Evolutionary conservation across 768 basidiomycete genomes (phyloP).

Genomic region (Tylopilus rubrobrunneus): DNA sequence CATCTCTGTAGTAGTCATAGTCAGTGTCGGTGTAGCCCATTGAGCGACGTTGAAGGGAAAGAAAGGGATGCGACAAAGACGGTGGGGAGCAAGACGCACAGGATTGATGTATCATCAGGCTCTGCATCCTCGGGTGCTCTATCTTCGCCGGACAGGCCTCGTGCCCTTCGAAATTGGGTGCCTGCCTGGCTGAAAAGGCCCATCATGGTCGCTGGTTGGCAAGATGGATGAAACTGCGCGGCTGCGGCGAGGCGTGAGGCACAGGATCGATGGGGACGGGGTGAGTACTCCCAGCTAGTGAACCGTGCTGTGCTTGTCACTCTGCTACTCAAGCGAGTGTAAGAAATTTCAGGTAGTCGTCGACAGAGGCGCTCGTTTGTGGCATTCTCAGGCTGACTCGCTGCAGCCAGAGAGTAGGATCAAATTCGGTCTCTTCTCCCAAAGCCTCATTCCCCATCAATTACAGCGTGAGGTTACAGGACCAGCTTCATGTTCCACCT

Average conservation of each 20-base stretch:
- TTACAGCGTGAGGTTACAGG: constrained; percentile 2
- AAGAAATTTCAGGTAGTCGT: not conserved
- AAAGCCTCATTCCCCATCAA: constrained; percentile 10
- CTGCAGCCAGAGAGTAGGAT: not conserved
- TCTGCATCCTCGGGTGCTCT: constrained; percentile 78
- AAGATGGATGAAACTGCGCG: constrained; percentile 13
- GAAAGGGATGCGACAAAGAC: constrained; percentile 23
- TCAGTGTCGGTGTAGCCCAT: constrained; percentile 35
- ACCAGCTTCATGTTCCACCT: constrained; percentile 1
- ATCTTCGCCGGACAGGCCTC: constrained; percentile 61
- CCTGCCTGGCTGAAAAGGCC: constrained; percentile 72
- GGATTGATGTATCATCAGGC: constrained; percentile 85
- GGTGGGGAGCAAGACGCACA: constrained; percentile 49
- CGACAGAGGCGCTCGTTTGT: constrained; percentile 2
- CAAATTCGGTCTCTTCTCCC: not conserved
- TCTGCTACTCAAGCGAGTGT: too few relatives aligned
- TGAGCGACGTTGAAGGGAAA: constrained; percentile 20
- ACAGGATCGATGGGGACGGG: not conserved
- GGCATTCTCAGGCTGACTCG: constrained; percentile 1
- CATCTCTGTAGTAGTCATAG: constrained; percentile 59
- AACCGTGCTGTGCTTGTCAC: not conserved
- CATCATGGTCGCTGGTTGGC: constrained; percentile 53
- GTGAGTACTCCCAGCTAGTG: not conserved
- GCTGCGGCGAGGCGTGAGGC: constrained; percentile 23
- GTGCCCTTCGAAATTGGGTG: constrained; percentile 63